Percentiles rank a stretch among this genome's conserved stretches.
phyloP scores from a whole-genome alignment of 1,139 yeast species.

The Diutina neorugosa region DNA sequence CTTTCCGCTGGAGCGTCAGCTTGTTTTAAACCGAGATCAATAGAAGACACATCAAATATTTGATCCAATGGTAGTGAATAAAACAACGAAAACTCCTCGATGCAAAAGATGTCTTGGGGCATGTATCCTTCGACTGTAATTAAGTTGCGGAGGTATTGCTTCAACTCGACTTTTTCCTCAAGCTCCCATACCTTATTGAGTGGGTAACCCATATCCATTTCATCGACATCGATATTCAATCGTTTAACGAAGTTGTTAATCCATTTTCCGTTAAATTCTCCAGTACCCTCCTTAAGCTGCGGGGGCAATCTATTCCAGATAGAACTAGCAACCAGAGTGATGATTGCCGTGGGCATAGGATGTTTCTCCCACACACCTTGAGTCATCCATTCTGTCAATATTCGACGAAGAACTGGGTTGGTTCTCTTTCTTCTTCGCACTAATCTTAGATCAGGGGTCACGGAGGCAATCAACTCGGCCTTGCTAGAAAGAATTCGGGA shows the following conservation, averaged over 20 bases:
- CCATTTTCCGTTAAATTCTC: constrained; percentile 57
- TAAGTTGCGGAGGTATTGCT: constrained; percentile 22
- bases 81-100: constrained; percentile 52
- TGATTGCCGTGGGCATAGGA: constrained; percentile 52
- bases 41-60: constrained; percentile 35
- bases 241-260: constrained; percentile 45
- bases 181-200: constrained; percentile 50
- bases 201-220: constrained; percentile 25
- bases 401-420: constrained; percentile 44
- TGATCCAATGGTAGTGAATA: constrained; percentile 53
- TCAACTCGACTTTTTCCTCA: constrained; percentile 40
- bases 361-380: constrained; percentile 58
- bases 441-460: constrained; percentile 43
- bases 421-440: constrained; percentile 44
- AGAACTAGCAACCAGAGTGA: constrained; percentile 52
- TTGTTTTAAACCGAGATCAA: constrained; percentile 34
- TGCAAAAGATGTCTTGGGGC: constrained; percentile 43
- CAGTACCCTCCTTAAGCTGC: constrained; percentile 46
- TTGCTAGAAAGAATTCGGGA: constrained; percentile 48
- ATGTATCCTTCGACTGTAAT: constrained; percentile 23
- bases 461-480: constrained; percentile 44
- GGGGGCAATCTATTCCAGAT: constrained; percentile 52
- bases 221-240: constrained; percentile 41
- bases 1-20: constrained; percentile 37
- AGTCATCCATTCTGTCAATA: constrained; percentile 56